These are phyloP conservation scores for Diospyros lotus DNA, from an alignment of 148 eudicot genomes.

Conservation along the genomic window DNA sequence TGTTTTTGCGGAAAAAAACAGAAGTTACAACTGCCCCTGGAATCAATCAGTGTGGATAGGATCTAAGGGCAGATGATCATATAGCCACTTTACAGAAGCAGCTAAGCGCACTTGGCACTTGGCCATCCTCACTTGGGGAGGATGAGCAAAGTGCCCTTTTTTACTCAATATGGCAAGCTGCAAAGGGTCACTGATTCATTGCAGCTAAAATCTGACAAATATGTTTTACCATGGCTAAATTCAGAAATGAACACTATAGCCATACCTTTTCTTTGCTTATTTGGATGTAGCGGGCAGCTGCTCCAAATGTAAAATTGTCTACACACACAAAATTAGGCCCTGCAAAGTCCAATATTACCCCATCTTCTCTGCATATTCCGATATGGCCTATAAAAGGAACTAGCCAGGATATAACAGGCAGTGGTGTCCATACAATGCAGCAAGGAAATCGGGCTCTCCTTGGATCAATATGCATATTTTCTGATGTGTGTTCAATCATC, in stretches of 20 bases:
- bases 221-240: not conserved
- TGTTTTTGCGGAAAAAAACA: no score
- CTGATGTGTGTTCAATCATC: constrained; percentile 37
- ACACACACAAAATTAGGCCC: constrained; percentile 94
- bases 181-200: not conserved
- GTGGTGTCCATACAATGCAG: constrained; percentile 93
- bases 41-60: not conserved
- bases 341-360: constrained; percentile 89
- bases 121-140: not conserved
- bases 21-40: not conserved
- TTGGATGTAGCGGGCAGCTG: constrained; percentile 67
- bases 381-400: constrained; percentile 86
- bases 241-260: not conserved
- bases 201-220: not conserved
- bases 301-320: constrained; percentile 84
- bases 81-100: not conserved
- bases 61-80: not conserved
- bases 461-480: constrained; percentile 61
- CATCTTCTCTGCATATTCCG: constrained; percentile 96
- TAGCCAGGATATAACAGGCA: constrained; percentile 91
- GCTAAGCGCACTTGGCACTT: not conserved
- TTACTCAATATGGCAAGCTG: not conserved
- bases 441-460: constrained; percentile 67
- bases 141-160: not conserved
- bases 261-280: constrained; percentile 68